Percentiles rank a stretch among this genome's conserved stretches.
Conservation (phyloP, 192 early-diverging fungal species). For the Coemansia sp. region DNA sequence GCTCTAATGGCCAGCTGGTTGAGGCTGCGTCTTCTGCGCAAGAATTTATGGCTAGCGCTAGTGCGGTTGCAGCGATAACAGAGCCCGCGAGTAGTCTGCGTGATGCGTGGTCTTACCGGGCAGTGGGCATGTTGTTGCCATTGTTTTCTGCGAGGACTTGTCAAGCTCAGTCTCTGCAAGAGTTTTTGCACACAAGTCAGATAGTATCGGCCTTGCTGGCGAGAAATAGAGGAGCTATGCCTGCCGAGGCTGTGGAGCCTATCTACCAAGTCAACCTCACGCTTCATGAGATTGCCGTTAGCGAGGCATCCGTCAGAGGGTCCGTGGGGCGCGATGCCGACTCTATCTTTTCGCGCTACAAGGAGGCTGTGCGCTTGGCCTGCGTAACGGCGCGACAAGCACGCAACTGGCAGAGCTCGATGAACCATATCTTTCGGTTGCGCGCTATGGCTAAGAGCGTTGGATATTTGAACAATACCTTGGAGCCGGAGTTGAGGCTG, state of each 20-base stretch:
- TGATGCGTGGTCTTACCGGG: slow-evolving; percentile 31
- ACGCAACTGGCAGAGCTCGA: slow-evolving; percentile 43
- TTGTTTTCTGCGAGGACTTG: slow-evolving; percentile 12
- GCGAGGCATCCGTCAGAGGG: neutral
- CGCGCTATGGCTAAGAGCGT: slow-evolving; percentile 5
- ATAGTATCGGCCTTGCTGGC: slow-evolving; percentile 23
- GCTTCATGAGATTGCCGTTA: slow-evolving; percentile 41
- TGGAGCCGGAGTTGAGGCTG: slow-evolving; percentile 39
- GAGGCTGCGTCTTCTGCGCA: slow-evolving; percentile 17
- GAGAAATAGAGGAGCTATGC: slow-evolving; percentile 6
- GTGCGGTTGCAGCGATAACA: slow-evolving; percentile 22
- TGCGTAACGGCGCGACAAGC: slow-evolving; percentile 30
- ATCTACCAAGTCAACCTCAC: slow-evolving; percentile 30
- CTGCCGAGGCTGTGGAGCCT: slow-evolving; percentile 14
- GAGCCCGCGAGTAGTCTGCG: slow-evolving; percentile 7
- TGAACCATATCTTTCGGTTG: slow-evolving; percentile 46
- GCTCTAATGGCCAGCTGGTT: slow-evolving; percentile 16
- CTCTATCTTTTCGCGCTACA: slow-evolving; percentile 20
- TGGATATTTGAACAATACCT: neutral
- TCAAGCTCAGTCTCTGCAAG: neutral
- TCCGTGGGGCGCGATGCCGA: neutral
- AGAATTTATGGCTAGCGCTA: slow-evolving; percentile 19
- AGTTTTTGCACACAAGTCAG: slow-evolving; percentile 25
- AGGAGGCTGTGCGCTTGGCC: slow-evolving; percentile 30
- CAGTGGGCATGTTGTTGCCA: slow-evolving; percentile 34